These are phyloP conservation scores for Candida glucosophila DNA, from an alignment of 1,139 yeast genomes.

Conservation along the genomic window DNA sequence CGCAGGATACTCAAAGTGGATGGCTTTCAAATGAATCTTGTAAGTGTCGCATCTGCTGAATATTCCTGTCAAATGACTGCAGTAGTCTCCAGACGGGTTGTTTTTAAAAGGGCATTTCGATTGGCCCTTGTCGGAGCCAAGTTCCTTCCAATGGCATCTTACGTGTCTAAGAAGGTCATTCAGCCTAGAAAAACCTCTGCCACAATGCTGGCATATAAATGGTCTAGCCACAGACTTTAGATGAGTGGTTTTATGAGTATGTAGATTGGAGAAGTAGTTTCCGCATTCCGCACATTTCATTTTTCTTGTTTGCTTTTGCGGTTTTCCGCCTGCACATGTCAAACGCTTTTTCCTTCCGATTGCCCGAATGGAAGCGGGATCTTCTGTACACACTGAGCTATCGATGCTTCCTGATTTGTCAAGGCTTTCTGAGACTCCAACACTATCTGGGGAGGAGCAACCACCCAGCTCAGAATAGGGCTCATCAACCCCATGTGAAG, in stretches of 20 bases:
- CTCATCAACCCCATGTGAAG: no score
- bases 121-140: slow-evolving; percentile 42
- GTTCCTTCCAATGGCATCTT: slow-evolving; percentile 73
- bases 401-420: no score
- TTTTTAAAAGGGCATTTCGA: slow-evolving; percentile 39
- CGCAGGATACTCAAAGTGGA: slow-evolving; percentile 82
- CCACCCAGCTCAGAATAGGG: no score
- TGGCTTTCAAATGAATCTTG: slow-evolving; percentile 82
- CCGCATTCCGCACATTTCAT: slow-evolving; percentile 81
- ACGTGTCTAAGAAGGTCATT: slow-evolving; percentile 80
- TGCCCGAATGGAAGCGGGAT: no score
- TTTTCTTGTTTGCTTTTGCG: slow-evolving; percentile 64
- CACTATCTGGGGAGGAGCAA: no score
- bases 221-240: slow-evolving; percentile 67
- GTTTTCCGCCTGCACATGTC: no score
- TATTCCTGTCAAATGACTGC: slow-evolving; percentile 76
- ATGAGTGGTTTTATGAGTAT: slow-evolving; percentile 82
- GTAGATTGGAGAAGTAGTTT: slow-evolving; percentile 67
- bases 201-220: slow-evolving; percentile 67
- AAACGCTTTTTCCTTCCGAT: not conserved
- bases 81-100: slow-evolving; percentile 22
- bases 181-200: slow-evolving; percentile 80
- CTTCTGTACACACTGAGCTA: no score
- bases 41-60: slow-evolving; percentile 87
- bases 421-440: no score